Base-by-base conservation (phyloP, 75 land plant species). In the Ceratopteris richardii region DNA sequence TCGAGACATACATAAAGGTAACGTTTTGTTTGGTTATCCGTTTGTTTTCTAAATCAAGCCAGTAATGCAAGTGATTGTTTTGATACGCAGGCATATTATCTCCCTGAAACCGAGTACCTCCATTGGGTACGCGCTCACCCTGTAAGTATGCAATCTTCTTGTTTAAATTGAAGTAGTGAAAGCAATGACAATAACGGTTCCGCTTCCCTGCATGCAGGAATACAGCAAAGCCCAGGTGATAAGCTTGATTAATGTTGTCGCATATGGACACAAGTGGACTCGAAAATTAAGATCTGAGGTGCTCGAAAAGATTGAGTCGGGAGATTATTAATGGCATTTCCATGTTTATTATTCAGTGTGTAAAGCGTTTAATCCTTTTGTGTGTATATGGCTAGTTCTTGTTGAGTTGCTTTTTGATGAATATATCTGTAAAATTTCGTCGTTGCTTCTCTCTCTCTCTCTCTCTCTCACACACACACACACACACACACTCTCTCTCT, bases 101-200 rank as follows among this genome's bases (percentile, higher is more conserved):
- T 94, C 31, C 98, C 98, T 21, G 98, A 94, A 68, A 94, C 98
- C 0, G 98, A 94, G 60, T 94, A 70, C 65, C 80, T 94, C 11
- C 84, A 94, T 74, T 94, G 96, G 96, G 90, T 86, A 36, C 81
- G 82, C 23, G 66, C 83, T 64, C 98, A 94, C 68, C 98, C 98
- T 28, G 98, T 94, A 81, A 66, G 90, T 57, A 24, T 22, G 17
- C 12, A 63, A 10, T 54, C 37, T 60, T 25, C 33, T 2, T 63
- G 36, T 17, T 19, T 0, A 4, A 44, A 22, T 4, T 24, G 26
- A 33, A 33, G 37, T 33, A 33, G 37, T n/a, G n/a, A n/a, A n/a
- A n/a, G 37, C 9, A 3, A 33, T 4, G 37, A 33, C 3, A 50
- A 21, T 23, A 12, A 50, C 9, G 9, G 3, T 54, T 26, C 23